Base-by-base conservation (phyloP, 176 grass and related monocot genomes). In the Avena sativa region DNA sequence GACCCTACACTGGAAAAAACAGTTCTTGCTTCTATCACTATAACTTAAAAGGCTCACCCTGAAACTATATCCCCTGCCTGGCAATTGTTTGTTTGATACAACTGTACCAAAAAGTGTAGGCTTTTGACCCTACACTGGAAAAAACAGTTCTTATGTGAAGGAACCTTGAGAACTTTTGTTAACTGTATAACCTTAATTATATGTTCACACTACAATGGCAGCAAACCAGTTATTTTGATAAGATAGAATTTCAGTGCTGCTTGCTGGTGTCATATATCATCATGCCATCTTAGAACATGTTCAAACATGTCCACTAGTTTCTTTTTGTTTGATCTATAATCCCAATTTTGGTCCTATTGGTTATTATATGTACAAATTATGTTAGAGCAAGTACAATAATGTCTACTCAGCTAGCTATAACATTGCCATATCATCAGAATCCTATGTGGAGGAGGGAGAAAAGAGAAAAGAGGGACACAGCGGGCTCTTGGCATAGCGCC, bases 241-340 rank as follows among this genome's bases (percentile, higher is more conserved):
- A 58, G 20, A 58, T 83, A 71, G n/a, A 83, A 15, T 12, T 71
- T 72, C 8, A 83, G 20, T 53, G 48, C 49, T 76, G 23, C 50
- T 43, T 0, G 14, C 8, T 55, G 12, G 13, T 46, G n/a, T 43
- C 81, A 40, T 51, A 58, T 50, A 72, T 56, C 11, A 12, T 23
- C 46, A 65, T 30, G 16, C 20, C 84, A 82, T 59, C 40, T 83
- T 76, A 36, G 25, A 63, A 66, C 16, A 53, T 71, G 5, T 77
- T 0, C 20, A 52, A 44, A 30, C n/a, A 19, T 7, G n/a, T 14
- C 32, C 32, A 7, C 21, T 1, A 9, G n/a, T 65, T 47, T 28
- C 61, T 62, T 47, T 21, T 55, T 67, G 8, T 6, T 16, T 67
- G 28, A 67, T 17, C 28, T 14, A 17, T 36, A 67, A 36, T 34